phyloP scores from a whole-genome alignment of 2,329 filamentous ascomycete genomes.

The Fusarium armeniacum region DNA sequence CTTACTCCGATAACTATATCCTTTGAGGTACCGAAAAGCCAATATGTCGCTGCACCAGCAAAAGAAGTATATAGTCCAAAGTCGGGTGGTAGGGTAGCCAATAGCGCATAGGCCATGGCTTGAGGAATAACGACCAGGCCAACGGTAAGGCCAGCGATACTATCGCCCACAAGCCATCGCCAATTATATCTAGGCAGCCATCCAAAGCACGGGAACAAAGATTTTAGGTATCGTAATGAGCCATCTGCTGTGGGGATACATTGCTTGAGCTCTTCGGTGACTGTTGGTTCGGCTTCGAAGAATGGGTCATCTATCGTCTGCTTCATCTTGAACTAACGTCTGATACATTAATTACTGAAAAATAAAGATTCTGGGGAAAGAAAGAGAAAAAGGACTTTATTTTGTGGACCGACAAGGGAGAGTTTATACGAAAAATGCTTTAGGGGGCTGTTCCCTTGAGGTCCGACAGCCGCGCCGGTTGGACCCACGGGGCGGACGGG shows the following conservation, averaged over 20 bases:
- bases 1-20: conserved; percentile 82
- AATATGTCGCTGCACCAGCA: conserved; percentile 83
- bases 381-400: neutral
- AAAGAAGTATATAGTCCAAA: conserved; percentile 87
- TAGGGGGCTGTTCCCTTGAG: neutral
- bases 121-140: conserved; percentile 84
- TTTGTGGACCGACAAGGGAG: conserved; percentile 13
- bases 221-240: conserved; percentile 9
- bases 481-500: conserved; percentile 10
- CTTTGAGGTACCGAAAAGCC: conserved; percentile 87
- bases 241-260: conserved; percentile 11
- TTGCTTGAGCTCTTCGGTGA: conserved; percentile 7
- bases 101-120: conserved; percentile 82
- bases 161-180: conserved; percentile 27
- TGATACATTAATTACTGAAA: neutral
- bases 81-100: conserved; percentile 76
- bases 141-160: conserved; percentile 51
- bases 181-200: conserved; percentile 27
- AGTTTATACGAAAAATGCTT: conserved; percentile 12
- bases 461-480: conserved; percentile 24
- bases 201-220: conserved; percentile 12
- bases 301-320: conserved; percentile 5
- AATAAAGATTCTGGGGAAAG: neutral
- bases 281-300: conserved; percentile 17
- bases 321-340: conserved; percentile 3